Evolutionary conservation across 2,329 filamentous ascomycete species (phyloP).

Genomic region (Emergomyces pasteurianus): DNA sequence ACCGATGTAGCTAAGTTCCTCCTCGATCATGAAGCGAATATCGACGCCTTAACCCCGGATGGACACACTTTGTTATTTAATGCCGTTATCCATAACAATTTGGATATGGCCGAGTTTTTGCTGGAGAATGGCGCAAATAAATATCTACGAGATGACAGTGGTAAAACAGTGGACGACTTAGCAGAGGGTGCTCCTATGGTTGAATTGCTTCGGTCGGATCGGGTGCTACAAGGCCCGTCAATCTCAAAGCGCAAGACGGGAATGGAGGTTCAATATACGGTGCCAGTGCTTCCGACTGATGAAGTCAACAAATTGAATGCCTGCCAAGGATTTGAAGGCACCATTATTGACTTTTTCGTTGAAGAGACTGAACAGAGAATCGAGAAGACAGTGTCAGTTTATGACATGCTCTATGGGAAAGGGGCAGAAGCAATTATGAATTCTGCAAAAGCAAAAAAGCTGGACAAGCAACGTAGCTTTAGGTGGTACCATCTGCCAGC

Average conservation of each 20-base stretch:
- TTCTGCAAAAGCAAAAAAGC: background rate
- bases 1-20: background rate
- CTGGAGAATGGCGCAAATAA: conserved; percentile 8
- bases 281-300: conserved; percentile 1
- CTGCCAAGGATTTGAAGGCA: conserved; percentile 2
- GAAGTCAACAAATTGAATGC: conserved; percentile 1
- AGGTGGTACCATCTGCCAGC: conserved; percentile 4
- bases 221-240: conserved; percentile 5
- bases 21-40: background rate
- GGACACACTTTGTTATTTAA: conserved; percentile 1
- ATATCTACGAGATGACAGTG: conserved; percentile 1
- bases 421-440: conserved; percentile 3
- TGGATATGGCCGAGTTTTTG: conserved; percentile 3
- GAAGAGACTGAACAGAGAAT: conserved; percentile 1
- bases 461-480: conserved; percentile 1
- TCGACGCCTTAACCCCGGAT: background rate
- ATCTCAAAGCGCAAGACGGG: background rate
- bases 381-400: background rate
- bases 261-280: background rate
- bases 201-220: conserved; percentile 4
- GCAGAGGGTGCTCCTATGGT: conserved; percentile 1
- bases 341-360: conserved; percentile 1
- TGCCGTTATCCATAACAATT: conserved; percentile 3
- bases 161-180: conserved; percentile 3
- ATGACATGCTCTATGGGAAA: conserved; percentile 3